A percentile compares a stretch with the other conserved stretches of the same genome.
phyloP scores from a whole-genome alignment of 129 eudicot species.

The Artemisia annua region DNA sequence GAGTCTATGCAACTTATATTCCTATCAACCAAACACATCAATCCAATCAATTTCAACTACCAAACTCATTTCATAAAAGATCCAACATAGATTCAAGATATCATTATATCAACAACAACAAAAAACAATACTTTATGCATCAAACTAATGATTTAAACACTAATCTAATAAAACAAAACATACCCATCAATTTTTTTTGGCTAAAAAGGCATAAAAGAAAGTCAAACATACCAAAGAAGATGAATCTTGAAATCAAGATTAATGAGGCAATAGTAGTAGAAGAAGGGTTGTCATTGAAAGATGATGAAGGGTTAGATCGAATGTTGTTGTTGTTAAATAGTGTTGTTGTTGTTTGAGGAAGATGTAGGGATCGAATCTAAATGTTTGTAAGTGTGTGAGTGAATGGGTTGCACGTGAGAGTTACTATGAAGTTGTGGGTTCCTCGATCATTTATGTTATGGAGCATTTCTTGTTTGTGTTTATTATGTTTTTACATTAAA shows the following conservation, averaged over 20 bases:
- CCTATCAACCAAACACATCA: too few relatives aligned
- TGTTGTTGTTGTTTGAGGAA: constrained; percentile 3
- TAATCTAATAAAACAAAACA: not conserved
- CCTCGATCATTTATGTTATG: too few relatives aligned
- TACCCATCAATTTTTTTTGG: not conserved
- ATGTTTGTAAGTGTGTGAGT: not conserved
- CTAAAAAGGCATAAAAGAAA: constrained; percentile 8
- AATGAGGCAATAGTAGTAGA: constrained; percentile 12
- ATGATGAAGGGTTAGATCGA: constrained; percentile 16
- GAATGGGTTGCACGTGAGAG: too few relatives aligned
- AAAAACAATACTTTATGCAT: not conserved
- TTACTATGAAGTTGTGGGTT: too few relatives aligned
- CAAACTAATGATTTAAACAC: not conserved
- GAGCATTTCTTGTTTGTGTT: too few relatives aligned
- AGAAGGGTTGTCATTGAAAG: not conserved
- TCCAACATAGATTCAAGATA: constrained; percentile 22
- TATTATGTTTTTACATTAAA: too few relatives aligned
- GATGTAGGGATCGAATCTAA: constrained; percentile 25
- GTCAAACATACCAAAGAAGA: constrained; percentile 24
- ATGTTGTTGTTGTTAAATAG: not conserved
- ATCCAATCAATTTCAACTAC: not conserved
- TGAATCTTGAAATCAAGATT: constrained; percentile 27
- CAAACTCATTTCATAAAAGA: constrained; percentile 6
- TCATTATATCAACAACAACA: not conserved
- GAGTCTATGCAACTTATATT: too few relatives aligned